These are phyloP conservation scores for Mallotus japonicus DNA, from an alignment of 441 rosid species.

Conservation along the genomic window DNA sequence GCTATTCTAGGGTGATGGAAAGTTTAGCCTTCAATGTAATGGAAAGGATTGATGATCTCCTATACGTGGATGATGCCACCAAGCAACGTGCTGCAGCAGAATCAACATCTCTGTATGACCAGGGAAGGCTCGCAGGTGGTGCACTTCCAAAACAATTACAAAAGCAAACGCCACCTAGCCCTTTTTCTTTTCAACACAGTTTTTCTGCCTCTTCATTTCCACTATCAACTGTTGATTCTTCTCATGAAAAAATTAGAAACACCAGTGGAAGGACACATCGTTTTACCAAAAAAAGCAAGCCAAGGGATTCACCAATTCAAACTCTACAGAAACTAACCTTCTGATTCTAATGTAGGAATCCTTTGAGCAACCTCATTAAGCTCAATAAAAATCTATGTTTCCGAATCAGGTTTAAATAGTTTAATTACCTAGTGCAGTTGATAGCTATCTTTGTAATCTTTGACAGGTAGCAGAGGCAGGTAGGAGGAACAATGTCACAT, in stretches of 20 bases:
- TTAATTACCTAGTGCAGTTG: neutral
- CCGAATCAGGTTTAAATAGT: neutral
- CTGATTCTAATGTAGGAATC: constrained; percentile 10
- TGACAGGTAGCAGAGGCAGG: neutral
- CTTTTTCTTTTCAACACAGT: constrained; percentile 28
- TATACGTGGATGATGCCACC: constrained; percentile 77
- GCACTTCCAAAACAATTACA: constrained; percentile 19
- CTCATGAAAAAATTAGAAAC: constrained; percentile 13
- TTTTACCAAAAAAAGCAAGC: constrained; percentile 19
- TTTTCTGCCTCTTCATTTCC: constrained; percentile 29
- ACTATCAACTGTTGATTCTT: constrained; percentile 21
- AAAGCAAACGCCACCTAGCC: constrained; percentile 14
- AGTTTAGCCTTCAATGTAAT: constrained; percentile 81
- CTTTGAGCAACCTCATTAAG: neutral
- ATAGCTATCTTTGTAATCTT: neutral
- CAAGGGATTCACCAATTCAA: constrained; percentile 21
- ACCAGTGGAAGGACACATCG: neutral
- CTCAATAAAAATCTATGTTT: neutral
- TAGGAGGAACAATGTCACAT: neutral
- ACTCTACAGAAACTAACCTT: constrained; percentile 36
- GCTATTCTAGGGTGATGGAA: constrained; percentile 93
- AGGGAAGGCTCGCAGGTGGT: constrained; percentile 6
- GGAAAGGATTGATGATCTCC: constrained; percentile 82
- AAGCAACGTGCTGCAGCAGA: constrained; percentile 53
- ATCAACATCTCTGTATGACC: constrained; percentile 26